Conservation (phyloP, 2,329 filamentous ascomycete genomes). For the Sporothrix pallida region DNA sequence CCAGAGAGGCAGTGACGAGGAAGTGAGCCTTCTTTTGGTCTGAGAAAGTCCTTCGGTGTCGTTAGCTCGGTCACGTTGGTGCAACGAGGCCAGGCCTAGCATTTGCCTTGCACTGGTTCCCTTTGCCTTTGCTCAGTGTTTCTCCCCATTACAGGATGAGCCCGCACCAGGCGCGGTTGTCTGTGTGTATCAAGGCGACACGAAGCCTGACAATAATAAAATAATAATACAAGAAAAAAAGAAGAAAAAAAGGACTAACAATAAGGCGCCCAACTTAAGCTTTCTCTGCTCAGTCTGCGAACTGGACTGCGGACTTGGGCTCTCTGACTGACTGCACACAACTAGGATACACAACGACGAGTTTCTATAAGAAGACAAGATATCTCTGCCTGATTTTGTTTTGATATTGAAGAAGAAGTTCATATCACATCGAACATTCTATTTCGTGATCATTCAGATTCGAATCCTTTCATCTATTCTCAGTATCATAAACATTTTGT, state of each 20-base stretch:
- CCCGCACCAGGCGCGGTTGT: not conserved
- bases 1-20: slow-evolving; percentile 12
- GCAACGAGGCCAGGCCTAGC: not conserved
- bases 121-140: not conserved
- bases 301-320: slow-evolving; percentile 15
- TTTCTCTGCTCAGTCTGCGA: not conserved
- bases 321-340: not conserved
- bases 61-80: not conserved
- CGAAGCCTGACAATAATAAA: not conserved
- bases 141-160: not conserved
- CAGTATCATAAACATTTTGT: too few relatives aligned
- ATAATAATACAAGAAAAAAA: not conserved
- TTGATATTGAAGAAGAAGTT: not conserved
- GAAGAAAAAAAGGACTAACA: not conserved
- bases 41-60: not conserved
- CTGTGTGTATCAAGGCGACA: slow-evolving; percentile 4
- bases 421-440: not conserved
- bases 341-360: not conserved
- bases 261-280: slow-evolving; percentile 8
- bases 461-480: not conserved
- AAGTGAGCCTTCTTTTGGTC: slow-evolving; percentile 9
- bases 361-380: not conserved
- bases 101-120: not conserved
- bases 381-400: not conserved
- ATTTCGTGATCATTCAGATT: not conserved